Evolutionary conservation across 2,329 filamentous ascomycete genomes (phyloP).

Genomic region (Cladosporium sp.): DNA sequence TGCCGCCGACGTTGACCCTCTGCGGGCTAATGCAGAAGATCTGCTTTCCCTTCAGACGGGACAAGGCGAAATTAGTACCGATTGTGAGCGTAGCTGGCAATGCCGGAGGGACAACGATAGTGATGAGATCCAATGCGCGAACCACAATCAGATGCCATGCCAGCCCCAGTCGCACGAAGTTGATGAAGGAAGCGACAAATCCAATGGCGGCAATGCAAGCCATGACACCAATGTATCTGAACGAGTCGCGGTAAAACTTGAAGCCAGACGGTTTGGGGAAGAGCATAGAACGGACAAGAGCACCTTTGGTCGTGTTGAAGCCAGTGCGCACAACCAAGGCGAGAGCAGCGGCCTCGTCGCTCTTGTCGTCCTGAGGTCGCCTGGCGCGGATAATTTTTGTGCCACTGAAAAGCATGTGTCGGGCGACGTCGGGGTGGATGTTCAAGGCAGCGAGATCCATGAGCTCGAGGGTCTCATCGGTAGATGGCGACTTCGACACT

Average conservation of each 20-base stretch:
- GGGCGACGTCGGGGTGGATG: conserved; percentile 74
- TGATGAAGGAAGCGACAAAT: conserved; percentile 85
- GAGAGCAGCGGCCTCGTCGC: conserved; percentile 82
- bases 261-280: conserved; percentile 98
- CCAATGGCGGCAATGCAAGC: conserved; percentile 75
- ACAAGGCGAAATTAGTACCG: conserved; percentile 89
- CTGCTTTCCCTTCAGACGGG: conserved; percentile 74
- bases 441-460: conserved; percentile 76
- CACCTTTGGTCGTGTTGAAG: conserved; percentile 96
- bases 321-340: conserved; percentile 90
- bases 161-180: conserved; percentile 79
- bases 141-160: conserved; percentile 88
- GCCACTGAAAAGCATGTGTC: conserved; percentile 87
- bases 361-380: conserved; percentile 76
- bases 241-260: conserved; percentile 97
- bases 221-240: conserved; percentile 98
- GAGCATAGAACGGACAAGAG: conserved; percentile 92
- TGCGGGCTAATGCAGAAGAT: conserved; percentile 99
- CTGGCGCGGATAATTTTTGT: conserved; percentile 91
- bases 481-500: conserved; percentile 83
- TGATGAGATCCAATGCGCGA: conserved; percentile 88
- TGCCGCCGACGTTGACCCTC: conserved; percentile 91
- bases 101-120: conserved; percentile 92
- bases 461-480: conserved; percentile 66
- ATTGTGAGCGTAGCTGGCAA: conserved; percentile 92